Base-by-base conservation (phyloP, 2,329 filamentous ascomycete genomes). In the Diplodia mutila region DNA sequence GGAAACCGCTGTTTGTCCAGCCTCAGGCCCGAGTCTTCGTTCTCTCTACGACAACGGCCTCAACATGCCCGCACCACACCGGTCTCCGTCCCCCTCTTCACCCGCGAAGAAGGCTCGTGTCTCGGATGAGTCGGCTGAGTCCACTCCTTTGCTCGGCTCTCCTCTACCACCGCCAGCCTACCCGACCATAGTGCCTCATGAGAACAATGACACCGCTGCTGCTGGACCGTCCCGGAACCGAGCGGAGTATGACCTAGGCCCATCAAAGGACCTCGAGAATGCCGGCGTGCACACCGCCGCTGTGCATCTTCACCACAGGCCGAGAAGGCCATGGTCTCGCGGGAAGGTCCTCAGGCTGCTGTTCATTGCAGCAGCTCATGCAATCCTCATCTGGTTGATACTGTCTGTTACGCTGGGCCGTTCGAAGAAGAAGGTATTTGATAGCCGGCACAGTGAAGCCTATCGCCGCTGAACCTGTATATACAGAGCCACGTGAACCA, bases 91-190 rank as follows among this genome's bases (percentile, higher is more conserved):
- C n/a, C n/a, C n/a, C n/a, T n/a, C n/a, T n/a, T n/a, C n/a, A n/a
- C n/a, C n/a, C n/a, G n/a, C n/a, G 59, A 63, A 21, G 46, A 21
- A 51, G 39, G 25, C 25, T 27, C 59, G 59, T 21, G 34, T 51
- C 27, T 48, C 42, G 27, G 59, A 63, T 37, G 42, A 32, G 29
- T 63, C 59, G 59, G 46, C n/a, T 11, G 59, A 63, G 7, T 9
- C 59, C 9, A 63, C 59, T 16, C 59, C 59, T 51, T 12, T 63
- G 46, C 59, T 63, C 29, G 42, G 18, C 5, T 51, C 46, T 39
- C 42, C 59, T 32, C 59, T 63, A 12, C 59, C 59, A 21, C 59
- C 59, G 27, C 59, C 59, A 4, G 59, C 59, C 18, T 63, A 63
- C 29, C 59, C 59, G 29, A 27, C n/a, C 27, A 21, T 63, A 11